Percentiles rank a stretch among this genome's conserved stretches.
phyloP scores from a whole-genome alignment of 345 rosid species.

The Brassica nigra region DNA sequence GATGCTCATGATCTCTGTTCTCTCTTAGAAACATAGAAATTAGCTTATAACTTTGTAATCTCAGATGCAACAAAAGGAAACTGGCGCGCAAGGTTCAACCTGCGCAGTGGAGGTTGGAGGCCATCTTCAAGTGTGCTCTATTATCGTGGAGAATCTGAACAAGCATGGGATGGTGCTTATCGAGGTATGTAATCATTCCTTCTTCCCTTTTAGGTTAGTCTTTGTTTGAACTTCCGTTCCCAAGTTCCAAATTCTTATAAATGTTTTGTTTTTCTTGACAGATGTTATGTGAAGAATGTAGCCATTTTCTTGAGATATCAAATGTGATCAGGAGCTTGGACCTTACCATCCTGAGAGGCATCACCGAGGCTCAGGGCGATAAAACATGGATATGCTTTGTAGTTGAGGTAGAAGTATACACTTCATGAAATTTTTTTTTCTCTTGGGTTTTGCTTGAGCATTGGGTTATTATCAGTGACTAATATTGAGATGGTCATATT shows the following conservation, averaged over 20 bases:
- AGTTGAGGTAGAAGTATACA: slow-evolving; percentile 67
- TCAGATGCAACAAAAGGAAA: slow-evolving; percentile 68
- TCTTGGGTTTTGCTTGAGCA: background rate
- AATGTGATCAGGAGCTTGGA: slow-evolving; percentile 86
- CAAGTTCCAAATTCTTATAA: slow-evolving; percentile 3
- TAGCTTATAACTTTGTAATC: slow-evolving; percentile 23
- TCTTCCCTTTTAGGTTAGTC: background rate
- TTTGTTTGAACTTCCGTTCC: slow-evolving; percentile 5
- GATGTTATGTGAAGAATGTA: slow-evolving; percentile 92
- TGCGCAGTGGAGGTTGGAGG: slow-evolving; percentile 95
- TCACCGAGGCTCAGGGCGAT: slow-evolving; percentile 75
- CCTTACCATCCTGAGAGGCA: slow-evolving; percentile 81
- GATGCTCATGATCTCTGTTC: background rate
- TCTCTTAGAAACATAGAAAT: background rate
- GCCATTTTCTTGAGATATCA: slow-evolving; percentile 93
- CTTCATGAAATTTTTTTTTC: background rate
- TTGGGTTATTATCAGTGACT: slow-evolving; percentile 4
- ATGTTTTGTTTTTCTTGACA: slow-evolving; percentile 45
- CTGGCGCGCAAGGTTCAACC: slow-evolving; percentile 44
- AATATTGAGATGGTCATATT: slow-evolving; percentile 12
- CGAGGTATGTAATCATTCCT: slow-evolving; percentile 53
- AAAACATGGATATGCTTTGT: slow-evolving; percentile 86
- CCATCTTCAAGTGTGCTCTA: slow-evolving; percentile 85
- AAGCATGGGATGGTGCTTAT: slow-evolving; percentile 86
- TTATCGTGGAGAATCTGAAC: slow-evolving; percentile 81